Base-by-base conservation (phyloP, 768 basidiomycete genomes). In the Podaxis pistillaris region DNA sequence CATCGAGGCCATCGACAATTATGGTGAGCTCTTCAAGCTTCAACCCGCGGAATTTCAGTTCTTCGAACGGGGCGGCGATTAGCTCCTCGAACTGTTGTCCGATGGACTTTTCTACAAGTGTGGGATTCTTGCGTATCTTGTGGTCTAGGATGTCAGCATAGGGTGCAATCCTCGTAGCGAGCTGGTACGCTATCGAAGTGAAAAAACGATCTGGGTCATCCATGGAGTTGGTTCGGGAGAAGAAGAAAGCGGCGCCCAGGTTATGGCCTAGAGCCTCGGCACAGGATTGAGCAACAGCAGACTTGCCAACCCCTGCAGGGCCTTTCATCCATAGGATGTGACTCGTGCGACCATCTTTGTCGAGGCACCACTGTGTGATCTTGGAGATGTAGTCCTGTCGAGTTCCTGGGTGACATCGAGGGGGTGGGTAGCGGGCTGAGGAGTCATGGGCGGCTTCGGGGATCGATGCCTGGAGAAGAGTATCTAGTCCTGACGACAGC, bases 261-360 rank as follows among this genome's bases (percentile, higher is more conserved):
- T 54, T 54, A 2, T 54, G 13, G 7, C 33, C 36, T 36, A 57
- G 17, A 38, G 15, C 44, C 26, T 57, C 56, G 3, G 56, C 40
- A 22, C 56, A 57, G 56, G 41, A 44, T 37, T 58, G 47, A 12
- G 57, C 57, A 36, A 58, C 13, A 4, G 57, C 57, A 8, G 46
- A 49, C 12, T 58, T 58, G 28, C 57, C 57, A 19, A 58, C 47
- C 46, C 57, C 47, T 8, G 36, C 44, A 19, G 47, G 57, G 15
- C 47, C 47, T 26, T 58, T 24, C 46, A 50, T 33, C 57, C 57
- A 47, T 13, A 58, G 47, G 1, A 50, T 30, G 8, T 24, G 47
- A 1, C 19, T 36, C 2, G 28, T 11, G 4, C n/a, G 30, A 17
- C 24, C 12, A 11, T 5, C 8, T 8, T n/a, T 5, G 9, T 50